Base-by-base conservation (phyloP, 176 grass and related monocot genomes). In the Areca catechu region DNA sequence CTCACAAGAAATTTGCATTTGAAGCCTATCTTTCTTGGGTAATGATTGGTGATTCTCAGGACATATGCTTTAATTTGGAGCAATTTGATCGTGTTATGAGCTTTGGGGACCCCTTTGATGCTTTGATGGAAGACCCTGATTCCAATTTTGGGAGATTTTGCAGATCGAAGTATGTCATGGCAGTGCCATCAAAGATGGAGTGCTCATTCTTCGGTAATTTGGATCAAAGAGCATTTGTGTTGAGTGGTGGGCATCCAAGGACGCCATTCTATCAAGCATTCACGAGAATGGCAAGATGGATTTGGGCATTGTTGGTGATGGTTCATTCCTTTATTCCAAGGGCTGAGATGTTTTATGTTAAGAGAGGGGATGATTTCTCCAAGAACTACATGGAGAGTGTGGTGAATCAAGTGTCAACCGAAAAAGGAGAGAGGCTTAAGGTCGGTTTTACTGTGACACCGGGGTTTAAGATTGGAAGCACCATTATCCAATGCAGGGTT, bases 391-490 rank as follows among this genome's bases (percentile, higher is more conserved):
- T 96, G 92, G 83, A 90, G 67, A 63, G 69, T 67, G 78, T 87
- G 16, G 77, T 82, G 5, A 28, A 70, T 49, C 71, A 71, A 52
- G 47, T 74, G 28, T 76, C 22, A 4, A 27, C 43, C 12, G 71
- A 68, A 19, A 62, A 61, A 64, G 79, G 63, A 15, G 63, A 85
- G 34, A 58, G 15, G 50, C 17, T 73, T 22, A 79, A 10, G 68
- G 86, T 90, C 48, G 92, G 86, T 15, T 88, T 88, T 78, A 90
- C 86, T 4, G 77, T 96, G 19, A 84, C 79, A 53, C 86, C 92
- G 0, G 86, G 92, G 20, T 96, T 84, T 82, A 87, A 83, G 68
- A 82, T 96, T 49, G 92, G 80, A 61, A 71, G 81, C 78, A 75
- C 70, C 43, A 65, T 87, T 30, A 53, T 90, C 61, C 71, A 67